These are phyloP conservation scores for Mollisiaceae sp. DNA, from an alignment of 2,329 filamentous ascomycete genomes.

Conservation along the genomic window DNA sequence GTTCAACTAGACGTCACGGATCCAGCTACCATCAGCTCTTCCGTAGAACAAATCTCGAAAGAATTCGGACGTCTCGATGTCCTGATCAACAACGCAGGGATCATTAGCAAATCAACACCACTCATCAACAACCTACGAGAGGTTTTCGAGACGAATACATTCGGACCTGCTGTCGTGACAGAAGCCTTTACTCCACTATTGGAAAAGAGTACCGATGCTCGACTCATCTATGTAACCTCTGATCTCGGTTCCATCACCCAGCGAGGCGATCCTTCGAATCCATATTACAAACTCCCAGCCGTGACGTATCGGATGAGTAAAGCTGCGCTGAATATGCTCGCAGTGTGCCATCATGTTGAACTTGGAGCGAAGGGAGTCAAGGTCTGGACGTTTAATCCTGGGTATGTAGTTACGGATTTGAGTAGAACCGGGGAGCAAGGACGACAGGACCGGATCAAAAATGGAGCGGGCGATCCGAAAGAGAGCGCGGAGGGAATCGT, in stretches of 20 bases:
- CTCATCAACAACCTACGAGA: constrained; percentile 14
- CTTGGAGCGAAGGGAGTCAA: constrained; percentile 30
- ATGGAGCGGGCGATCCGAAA: constrained; percentile 31
- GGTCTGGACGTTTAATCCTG: constrained; percentile 42
- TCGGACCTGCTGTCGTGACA: constrained; percentile 28
- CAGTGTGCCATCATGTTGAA: constrained; percentile 15
- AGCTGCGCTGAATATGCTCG: constrained; percentile 37
- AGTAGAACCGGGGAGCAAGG: constrained; percentile 29
- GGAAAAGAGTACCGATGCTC: constrained; percentile 22
- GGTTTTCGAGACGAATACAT: constrained; percentile 30
- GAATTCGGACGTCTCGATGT: constrained; percentile 40
- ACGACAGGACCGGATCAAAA: constrained; percentile 19
- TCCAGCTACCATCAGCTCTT: constrained; percentile 14
- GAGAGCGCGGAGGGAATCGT: constrained; percentile 37
- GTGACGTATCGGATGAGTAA: constrained; percentile 33
- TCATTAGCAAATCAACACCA: constrained; percentile 35
- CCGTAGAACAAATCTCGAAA: constrained; percentile 16
- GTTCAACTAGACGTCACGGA: constrained; percentile 32
- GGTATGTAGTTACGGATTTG: constrained; percentile 45
- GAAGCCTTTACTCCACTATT: constrained; percentile 30
- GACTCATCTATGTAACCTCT: constrained; percentile 30
- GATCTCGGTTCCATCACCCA: constrained; percentile 28
- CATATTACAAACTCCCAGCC: constrained; percentile 6
- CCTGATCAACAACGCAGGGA: constrained; percentile 34
- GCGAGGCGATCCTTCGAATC: constrained; percentile 23